These are phyloP conservation scores for Lichtheimia corymbifera DNA, from an alignment of 371 early-diverging fungal species.

Conservation along the genomic window DNA sequence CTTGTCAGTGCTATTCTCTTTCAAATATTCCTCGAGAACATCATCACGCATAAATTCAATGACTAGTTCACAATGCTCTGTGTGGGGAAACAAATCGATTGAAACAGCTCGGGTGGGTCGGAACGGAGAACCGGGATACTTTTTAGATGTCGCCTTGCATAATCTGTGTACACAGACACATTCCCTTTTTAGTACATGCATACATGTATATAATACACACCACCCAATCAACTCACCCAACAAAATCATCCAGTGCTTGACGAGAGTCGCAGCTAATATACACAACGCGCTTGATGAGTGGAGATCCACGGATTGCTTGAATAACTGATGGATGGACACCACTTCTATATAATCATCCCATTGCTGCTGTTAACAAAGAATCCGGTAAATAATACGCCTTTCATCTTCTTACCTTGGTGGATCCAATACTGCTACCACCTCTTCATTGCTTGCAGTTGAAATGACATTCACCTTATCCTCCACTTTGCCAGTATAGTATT, in stretches of 20 bases:
- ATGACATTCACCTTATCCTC: conserved; percentile 65
- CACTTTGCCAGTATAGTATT: conserved; percentile 62
- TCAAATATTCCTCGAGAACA: background rate
- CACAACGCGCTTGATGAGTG: conserved; percentile 60
- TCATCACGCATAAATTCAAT: conserved; percentile 55
- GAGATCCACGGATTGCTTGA: conserved; percentile 59
- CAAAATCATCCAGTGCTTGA: conserved; percentile 66
- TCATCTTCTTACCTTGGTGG: conserved; percentile 71
- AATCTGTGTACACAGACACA: conserved; percentile 26
- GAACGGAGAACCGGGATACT: conserved; percentile 62
- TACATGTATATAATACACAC: background rate
- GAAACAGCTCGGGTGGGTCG: conserved; percentile 58
- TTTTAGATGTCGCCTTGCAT: conserved; percentile 64
- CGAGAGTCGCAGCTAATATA: conserved; percentile 79
- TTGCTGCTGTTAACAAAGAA: background rate
- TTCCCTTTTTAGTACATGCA: background rate
- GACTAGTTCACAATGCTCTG: conserved; percentile 71
- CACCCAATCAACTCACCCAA: conserved; percentile 49
- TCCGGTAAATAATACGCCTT: no score
- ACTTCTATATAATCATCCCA: conserved; percentile 23
- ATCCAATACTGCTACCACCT: conserved; percentile 71
- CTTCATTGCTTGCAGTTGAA: conserved; percentile 29
- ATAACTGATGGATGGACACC: conserved; percentile 73
- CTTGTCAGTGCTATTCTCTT: background rate
- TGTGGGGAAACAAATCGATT: conserved; percentile 84